Percentiles rank a stretch among this genome's conserved stretches.
Conservation (phyloP, 768 basidiomycete genomes). For the Dioszegia crocea region DNA sequence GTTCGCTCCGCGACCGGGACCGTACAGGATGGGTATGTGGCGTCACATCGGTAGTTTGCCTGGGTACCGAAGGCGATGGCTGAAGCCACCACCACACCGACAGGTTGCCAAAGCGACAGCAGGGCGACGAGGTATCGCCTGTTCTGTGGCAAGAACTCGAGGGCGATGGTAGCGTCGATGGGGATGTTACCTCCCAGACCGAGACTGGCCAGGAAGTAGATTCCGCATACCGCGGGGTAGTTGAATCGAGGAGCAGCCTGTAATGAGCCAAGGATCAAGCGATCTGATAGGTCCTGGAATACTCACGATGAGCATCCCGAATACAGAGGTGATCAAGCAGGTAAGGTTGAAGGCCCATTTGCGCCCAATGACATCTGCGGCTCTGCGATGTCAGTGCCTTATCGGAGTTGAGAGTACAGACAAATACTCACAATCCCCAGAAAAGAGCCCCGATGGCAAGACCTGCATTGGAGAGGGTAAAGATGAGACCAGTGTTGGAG, state of each 20-base stretch:
- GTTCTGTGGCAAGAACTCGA: conserved; percentile 41
- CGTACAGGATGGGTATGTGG: conserved; percentile 31
- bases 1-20: conserved; percentile 22
- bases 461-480: conserved; percentile 48
- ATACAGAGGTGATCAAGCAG: conserved; percentile 48
- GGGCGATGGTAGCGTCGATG: conserved; percentile 47
- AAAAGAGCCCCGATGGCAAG: conserved; percentile 15
- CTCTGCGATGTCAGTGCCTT: conserved; percentile 33
- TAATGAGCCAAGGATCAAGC: conserved; percentile 36
- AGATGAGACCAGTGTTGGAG: conserved; percentile 34
- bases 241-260: conserved; percentile 49
- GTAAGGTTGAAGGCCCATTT: conserved; percentile 51
- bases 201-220: conserved; percentile 49
- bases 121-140: conserved; percentile 55
- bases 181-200: conserved; percentile 53
- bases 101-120: conserved; percentile 54
- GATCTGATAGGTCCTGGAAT: too few species aligned
- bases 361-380: conserved; percentile 47
- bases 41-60: conserved; percentile 56
- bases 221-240: conserved; percentile 49
- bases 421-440: background rate
- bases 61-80: conserved; percentile 60
- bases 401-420: conserved; percentile 20
- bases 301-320: conserved; percentile 28
- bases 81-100: conserved; percentile 57